These are phyloP conservation scores for Pythium coloratum DNA, from an alignment of 352 stramenopile genomes.

Conservation along the genomic window DNA sequence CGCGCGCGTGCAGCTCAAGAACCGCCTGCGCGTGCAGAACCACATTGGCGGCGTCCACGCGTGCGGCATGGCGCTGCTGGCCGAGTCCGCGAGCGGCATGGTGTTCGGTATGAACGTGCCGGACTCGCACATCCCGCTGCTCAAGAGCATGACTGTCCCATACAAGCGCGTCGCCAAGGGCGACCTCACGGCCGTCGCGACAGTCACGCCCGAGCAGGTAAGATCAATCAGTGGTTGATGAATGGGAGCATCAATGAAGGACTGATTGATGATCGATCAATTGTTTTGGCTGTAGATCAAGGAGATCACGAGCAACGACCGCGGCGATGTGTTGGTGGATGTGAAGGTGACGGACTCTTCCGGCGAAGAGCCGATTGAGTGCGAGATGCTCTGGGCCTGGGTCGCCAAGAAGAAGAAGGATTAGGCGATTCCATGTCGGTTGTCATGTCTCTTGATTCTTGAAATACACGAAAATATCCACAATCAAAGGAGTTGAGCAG, in stretches of 20 bases:
- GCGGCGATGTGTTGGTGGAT: slow-evolving; percentile 68
- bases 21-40: slow-evolving; percentile 81
- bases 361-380: slow-evolving; percentile 77
- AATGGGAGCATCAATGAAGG: neutral
- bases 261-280: neutral
- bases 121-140: slow-evolving; percentile 73
- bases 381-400: slow-evolving; percentile 87
- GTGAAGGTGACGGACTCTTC: slow-evolving; percentile 73
- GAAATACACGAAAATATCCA: neutral
- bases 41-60: slow-evolving; percentile 88
- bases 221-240: slow-evolving; percentile 1
- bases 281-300: slow-evolving; percentile 29
- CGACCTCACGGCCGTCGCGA: slow-evolving; percentile 67
- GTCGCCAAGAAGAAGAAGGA: slow-evolving; percentile 59
- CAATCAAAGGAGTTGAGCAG: neutral
- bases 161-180: slow-evolving; percentile 77
- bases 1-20: slow-evolving; percentile 66
- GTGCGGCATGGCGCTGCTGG: slow-evolving; percentile 83
- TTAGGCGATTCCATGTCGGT: neutral
- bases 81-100: slow-evolving; percentile 82
- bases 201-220: slow-evolving; percentile 69
- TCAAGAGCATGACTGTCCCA: slow-evolving; percentile 84
- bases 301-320: slow-evolving; percentile 67
- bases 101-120: slow-evolving; percentile 87
- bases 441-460: neutral